Conservation (phyloP, 2,329 filamentous ascomycete species). For the Hymenoscyphus fructigenus region DNA sequence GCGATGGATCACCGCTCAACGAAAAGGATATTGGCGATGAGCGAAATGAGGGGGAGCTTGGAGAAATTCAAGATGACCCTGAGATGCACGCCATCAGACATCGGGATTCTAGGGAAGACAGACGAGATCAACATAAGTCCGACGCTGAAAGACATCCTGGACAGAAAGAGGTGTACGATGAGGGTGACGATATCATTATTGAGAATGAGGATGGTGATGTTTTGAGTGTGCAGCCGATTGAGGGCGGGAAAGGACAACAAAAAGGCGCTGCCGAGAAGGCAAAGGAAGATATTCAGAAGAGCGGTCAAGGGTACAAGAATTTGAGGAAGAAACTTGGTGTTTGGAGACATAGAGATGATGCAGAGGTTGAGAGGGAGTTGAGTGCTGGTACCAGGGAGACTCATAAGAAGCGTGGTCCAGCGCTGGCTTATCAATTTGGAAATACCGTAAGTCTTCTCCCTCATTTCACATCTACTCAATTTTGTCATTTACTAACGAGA, state of each 20-base stretch:
- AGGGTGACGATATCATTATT: constrained; percentile 75
- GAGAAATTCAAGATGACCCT: constrained; percentile 37
- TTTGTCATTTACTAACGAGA: constrained; percentile 19
- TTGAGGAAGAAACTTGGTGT: constrained; percentile 34
- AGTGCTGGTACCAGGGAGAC: constrained; percentile 35
- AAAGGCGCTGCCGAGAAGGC: constrained; percentile 27
- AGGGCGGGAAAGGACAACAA: constrained; percentile 16
- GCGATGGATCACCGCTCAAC: constrained; percentile 29
- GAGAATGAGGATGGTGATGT: constrained; percentile 90
- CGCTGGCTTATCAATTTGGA: constrained; percentile 82
- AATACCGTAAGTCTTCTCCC: constrained; percentile 60
- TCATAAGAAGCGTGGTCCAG: constrained; percentile 63
- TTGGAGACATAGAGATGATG: constrained; percentile 40
- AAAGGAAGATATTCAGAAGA: constrained; percentile 40
- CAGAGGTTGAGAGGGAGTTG: constrained; percentile 39
- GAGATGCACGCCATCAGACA: constrained; percentile 38
- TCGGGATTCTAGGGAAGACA: constrained; percentile 36
- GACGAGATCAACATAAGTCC: constrained; percentile 34
- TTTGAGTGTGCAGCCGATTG: constrained; percentile 59
- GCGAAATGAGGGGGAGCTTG: constrained; percentile 33
- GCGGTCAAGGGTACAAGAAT: constrained; percentile 31
- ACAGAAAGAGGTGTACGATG: constrained; percentile 70
- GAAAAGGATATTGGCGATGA: constrained; percentile 35
- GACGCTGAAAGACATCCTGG: constrained; percentile 34
- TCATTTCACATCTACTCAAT: not conserved